Conservation (phyloP, 2,329 filamentous ascomycete genomes). For the Piedraia hortae region DNA sequence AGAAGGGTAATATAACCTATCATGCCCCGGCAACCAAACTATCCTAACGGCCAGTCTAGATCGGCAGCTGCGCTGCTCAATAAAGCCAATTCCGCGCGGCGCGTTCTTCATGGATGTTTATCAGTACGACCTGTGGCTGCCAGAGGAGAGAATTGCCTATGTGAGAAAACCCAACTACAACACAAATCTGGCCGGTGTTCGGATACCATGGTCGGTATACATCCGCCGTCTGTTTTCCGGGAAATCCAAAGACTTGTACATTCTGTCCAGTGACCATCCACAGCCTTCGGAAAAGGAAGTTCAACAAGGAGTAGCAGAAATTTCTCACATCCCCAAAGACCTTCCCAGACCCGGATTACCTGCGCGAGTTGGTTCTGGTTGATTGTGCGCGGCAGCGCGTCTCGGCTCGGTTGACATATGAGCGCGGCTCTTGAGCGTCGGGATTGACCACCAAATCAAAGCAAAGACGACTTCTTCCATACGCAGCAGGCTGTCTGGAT, state of each 20-base stretch:
- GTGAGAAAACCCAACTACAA: slow-evolving; percentile 16
- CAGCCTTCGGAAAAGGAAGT: no score
- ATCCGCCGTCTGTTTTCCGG: slow-evolving; percentile 20
- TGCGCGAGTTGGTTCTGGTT: no score
- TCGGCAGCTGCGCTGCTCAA: slow-evolving; percentile 19
- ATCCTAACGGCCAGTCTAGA: no score
- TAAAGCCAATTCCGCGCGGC: slow-evolving; percentile 19
- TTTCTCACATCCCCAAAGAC: no score
- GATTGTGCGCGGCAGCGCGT: slow-evolving; percentile 19
- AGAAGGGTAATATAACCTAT: no score
- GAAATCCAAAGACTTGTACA: slow-evolving; percentile 21
- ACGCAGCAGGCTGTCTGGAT: slow-evolving; percentile 20
- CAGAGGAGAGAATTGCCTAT: slow-evolving; percentile 13
- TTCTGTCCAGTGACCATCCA: no score
- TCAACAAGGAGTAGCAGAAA: no score
- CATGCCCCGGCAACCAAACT: no score
- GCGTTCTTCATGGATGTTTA: slow-evolving; percentile 20
- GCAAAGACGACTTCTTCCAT: slow-evolving; percentile 19
- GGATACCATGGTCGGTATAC: slow-evolving; percentile 18
- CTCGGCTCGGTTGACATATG: slow-evolving; percentile 17
- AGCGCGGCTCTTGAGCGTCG: slow-evolving; percentile 19
- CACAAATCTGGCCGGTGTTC: slow-evolving; percentile 20
- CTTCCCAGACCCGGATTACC: no score
- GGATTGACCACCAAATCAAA: slow-evolving; percentile 20
- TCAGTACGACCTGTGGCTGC: slow-evolving; percentile 19